Evolutionary conservation across 179 eudicot genomes (phyloP), one percentile per base, ranked within the genome.

Genomic region (Patellifolia procumbens): DNA sequence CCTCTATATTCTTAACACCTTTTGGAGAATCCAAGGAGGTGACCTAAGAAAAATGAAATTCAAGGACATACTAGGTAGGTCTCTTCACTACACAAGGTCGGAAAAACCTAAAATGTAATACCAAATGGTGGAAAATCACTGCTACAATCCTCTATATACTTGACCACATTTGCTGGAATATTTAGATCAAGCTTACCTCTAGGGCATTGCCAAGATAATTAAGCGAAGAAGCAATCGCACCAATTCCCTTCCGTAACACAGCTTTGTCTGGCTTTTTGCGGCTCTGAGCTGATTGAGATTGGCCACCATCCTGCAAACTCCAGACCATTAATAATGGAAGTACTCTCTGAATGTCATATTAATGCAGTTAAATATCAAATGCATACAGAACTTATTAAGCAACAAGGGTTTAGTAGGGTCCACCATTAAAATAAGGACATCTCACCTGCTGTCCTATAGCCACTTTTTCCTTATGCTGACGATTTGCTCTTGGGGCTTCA

Each of bases 141-240:
- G 52, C 22, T 31, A 17, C 22, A 24, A 17, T 42, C 19, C 34
- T 67, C 19, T 12, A 58, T 63, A 31, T 22, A 32, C 5, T 45
- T 45, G 0, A 46, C 17, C 17, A 43, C 29, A 58, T 28, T 12
- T 72, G 49, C 65, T 15, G 28, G n/a, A 29, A 60, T 20, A 61
- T 15, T 24, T 42, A 28, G 28, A 65, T 68, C 73, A 80, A 68
- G 72, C 75, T 74, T 84, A 92, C 97, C 92, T 92, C 97, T 32
- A 92, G 66, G 65, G 96, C 93, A 84, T 89, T 91, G 70, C 97
- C 96, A 81, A 92, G 87, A 76, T 82, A 85, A 85, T 82, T 91
- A 61, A 92, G 78, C 20, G 96, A 89, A 73, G 97, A 93, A 37
- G 94, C 80, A 72, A 93, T 81, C 42, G 91, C 94, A 86, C 77